Base-by-base conservation (phyloP, 345 rosid genomes). In the Aegle marmelos region DNA sequence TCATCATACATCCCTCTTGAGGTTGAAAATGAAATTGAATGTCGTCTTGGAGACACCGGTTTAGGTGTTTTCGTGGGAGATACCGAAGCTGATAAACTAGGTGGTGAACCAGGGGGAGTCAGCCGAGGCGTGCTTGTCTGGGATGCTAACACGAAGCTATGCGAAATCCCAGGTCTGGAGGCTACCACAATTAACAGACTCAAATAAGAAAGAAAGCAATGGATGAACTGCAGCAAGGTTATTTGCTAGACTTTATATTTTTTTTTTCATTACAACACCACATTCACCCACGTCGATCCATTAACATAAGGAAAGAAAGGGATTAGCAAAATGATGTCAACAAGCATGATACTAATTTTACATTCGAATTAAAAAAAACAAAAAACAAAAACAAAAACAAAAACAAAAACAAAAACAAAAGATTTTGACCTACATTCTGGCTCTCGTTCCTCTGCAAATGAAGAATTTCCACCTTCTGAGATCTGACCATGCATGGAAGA, bases 51-150 rank as follows among this genome's bases (percentile, higher is more conserved):
- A 57, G 98, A 93, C 54, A 77, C 81, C 30, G 98, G 94, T 79
- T 90, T 93, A 14, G 97, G 92, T 6, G 91, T 88, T 73, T 86
- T 86, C 21, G 88, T 88, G 10, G 99, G 99, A 58, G 99, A 89
- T 73, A 83, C 88, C 41, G 96, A 83, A 79, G 99, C 97, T 19
- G 98, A 95, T 25, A 87, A 58, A 61, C 83, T 87, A 14, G 98
- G 92, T 74, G 98, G 99, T n/a, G 97, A 87, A 68, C 87, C 91
- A 31, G 93, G 97, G 71, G 98, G 98, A 75, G 98, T 93, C 78
- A 93, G 72, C 85, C 83, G 81, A 21, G 98, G 97, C 7, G 98
- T 91, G 84, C 80, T 83, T 74, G 87, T 89, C 79, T 93, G 94
- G 9, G 97, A 93, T 75, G 87, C 78, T 72, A 90, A 74, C 62